Percentiles rank a stretch among this genome's conserved stretches.
phyloP scores from a whole-genome alignment of 2,329 filamentous ascomycete genomes.

The Sporothrix curviconia region DNA sequence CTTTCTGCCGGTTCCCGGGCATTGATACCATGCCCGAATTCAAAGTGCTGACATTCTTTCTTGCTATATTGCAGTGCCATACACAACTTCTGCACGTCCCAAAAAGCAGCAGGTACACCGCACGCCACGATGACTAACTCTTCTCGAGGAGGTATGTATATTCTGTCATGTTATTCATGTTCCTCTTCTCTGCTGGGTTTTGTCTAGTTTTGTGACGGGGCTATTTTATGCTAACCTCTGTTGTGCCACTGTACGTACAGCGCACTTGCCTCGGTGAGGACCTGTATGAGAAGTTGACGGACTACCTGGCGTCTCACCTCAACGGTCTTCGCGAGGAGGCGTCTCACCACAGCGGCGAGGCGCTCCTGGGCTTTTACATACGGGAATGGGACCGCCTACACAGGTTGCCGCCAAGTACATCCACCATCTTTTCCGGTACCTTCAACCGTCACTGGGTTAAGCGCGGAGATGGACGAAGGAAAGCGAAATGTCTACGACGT shows the following conservation, averaged over 20 bases:
- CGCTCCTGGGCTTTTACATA: constrained; percentile 87
- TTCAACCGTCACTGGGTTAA: constrained; percentile 99
- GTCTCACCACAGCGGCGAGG: constrained; percentile 78
- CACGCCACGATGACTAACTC: background rate
- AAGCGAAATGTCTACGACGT: constrained; percentile 98
- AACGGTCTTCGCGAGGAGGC: constrained; percentile 64
- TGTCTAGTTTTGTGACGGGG: no score
- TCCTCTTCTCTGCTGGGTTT: no score
- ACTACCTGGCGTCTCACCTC: constrained; percentile 76
- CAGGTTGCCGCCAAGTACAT: constrained; percentile 93
- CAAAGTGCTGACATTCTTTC: no score
- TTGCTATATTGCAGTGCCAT: constrained; percentile 56
- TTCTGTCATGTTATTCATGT: background rate
- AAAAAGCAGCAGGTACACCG: constrained; percentile 51
- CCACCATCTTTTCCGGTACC: constrained; percentile 91
- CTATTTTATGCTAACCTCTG: background rate
- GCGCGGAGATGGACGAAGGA: constrained; percentile 94
- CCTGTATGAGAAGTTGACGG: constrained; percentile 83
- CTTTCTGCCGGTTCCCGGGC: background rate
- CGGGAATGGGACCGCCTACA: constrained; percentile 95
- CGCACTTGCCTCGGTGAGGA: constrained; percentile 93
- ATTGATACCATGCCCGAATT: no score
- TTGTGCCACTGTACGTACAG: constrained; percentile 46
- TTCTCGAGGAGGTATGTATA: constrained; percentile 5
- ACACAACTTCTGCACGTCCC: constrained; percentile 98